phyloP scores from a whole-genome alignment of 768 basidiomycete species.

The Collybia mongolica region DNA sequence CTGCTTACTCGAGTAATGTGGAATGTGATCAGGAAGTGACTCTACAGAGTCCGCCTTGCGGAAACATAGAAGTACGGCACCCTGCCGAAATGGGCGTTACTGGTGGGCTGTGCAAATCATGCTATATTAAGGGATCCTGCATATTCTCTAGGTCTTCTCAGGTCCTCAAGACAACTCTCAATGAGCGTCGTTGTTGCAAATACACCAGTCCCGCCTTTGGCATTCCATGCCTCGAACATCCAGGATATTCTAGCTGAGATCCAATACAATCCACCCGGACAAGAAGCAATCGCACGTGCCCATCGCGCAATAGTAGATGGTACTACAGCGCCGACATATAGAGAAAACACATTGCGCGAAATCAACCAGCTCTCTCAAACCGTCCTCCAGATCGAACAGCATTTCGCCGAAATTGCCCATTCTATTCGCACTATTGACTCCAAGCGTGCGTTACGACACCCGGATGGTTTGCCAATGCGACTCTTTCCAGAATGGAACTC shows the following conservation, averaged over 20 bases:
- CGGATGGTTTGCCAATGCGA: neutral
- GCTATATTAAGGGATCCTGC: too few relatives aligned
- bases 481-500: constrained; percentile 1
- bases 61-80: too few relatives aligned
- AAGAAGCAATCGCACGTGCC: neutral
- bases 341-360: constrained; percentile 1
- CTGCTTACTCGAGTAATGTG: too few relatives aligned
- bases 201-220: neutral
- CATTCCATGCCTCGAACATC: neutral
- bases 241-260: neutral
- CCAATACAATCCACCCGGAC: neutral
- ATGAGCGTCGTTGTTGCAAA: neutral
- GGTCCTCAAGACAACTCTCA: neutral
- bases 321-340: neutral
- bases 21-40: too few relatives aligned
- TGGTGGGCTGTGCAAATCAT: too few relatives aligned
- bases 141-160: neutral
- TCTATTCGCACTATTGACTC: neutral
- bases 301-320: neutral
- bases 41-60: too few relatives aligned
- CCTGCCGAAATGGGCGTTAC: too few relatives aligned
- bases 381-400: constrained; percentile 2
- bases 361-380: neutral
- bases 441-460: neutral
- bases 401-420: constrained; percentile 2